These are phyloP conservation scores for Claviceps digitariae DNA, from an alignment of 2,329 filamentous ascomycete species.

Conservation along the genomic window DNA sequence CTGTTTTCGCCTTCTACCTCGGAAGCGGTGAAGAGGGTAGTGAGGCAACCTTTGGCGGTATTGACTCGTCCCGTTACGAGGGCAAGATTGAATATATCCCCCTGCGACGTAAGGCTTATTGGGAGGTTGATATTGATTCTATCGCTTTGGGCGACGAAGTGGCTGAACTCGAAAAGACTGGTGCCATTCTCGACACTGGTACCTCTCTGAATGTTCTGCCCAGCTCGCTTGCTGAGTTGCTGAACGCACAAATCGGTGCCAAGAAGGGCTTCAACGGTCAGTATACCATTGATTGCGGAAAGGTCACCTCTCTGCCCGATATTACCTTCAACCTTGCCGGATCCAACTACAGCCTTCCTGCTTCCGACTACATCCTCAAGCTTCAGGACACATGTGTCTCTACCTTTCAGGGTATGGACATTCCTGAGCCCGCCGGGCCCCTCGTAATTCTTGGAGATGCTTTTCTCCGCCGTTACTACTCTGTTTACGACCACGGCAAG, in stretches of 20 bases:
- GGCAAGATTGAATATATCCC: constrained; percentile 90
- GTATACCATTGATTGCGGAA: constrained; percentile 83
- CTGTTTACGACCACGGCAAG: constrained; percentile 89
- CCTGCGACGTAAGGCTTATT: constrained; percentile 96
- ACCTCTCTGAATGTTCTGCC: constrained; percentile 96
- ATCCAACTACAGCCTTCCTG: constrained; percentile 79
- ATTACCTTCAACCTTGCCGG: constrained; percentile 83
- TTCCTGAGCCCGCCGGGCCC: constrained; percentile 75
- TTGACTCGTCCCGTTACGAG: constrained; percentile 66
- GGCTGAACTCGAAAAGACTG: constrained; percentile 85
- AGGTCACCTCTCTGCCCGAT: constrained; percentile 73
- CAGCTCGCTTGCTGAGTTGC: constrained; percentile 77
- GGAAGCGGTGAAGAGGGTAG: constrained; percentile 61
- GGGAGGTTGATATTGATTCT: constrained; percentile 93
- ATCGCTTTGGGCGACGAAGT: constrained; percentile 78
- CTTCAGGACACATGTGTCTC: constrained; percentile 93
- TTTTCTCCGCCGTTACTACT: constrained; percentile 79
- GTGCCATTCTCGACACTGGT: constrained; percentile 94
- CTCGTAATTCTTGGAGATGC: constrained; percentile 89
- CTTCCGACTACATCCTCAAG: constrained; percentile 92
- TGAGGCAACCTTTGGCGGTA: constrained; percentile 78
- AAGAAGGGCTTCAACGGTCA: constrained; percentile 98
- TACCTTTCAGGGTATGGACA: constrained; percentile 93
- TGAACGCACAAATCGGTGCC: constrained; percentile 95
- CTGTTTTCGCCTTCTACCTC: constrained; percentile 94